Conservation (phyloP, 2,329 filamentous ascomycete genomes). For the Sporothrix dimorphospora region DNA sequence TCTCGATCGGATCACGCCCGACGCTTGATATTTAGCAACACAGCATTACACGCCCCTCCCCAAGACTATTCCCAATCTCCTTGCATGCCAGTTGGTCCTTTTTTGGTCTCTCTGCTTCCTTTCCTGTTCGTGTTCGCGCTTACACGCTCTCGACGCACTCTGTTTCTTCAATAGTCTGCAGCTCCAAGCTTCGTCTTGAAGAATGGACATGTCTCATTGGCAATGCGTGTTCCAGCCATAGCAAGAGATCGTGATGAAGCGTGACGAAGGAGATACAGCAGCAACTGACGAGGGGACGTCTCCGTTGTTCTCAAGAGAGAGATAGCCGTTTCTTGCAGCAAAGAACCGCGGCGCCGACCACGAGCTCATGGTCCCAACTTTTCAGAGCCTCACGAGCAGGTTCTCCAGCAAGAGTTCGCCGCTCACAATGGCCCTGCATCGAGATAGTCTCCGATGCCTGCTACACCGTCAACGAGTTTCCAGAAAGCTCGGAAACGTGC, state of each 20-base stretch:
- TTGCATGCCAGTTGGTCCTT: slow-evolving; percentile 33
- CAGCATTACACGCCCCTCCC: not conserved
- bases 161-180: not conserved
- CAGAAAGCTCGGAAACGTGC: slow-evolving; percentile 13
- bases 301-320: not conserved
- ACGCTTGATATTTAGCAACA: slow-evolving; percentile 14
- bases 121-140: not conserved
- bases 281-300: not conserved
- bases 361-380: not conserved
- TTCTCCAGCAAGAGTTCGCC: not conserved
- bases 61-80: slow-evolving; percentile 28
- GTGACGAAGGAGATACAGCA: not conserved
- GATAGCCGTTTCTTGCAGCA: not conserved
- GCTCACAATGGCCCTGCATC: no score
- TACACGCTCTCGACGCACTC: not conserved
- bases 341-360: not conserved
- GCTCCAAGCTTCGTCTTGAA: slow-evolving; percentile 25
- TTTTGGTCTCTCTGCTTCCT: not conserved
- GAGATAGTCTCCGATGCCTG: not conserved
- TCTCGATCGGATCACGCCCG: not conserved
- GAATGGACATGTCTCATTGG: slow-evolving; percentile 27
- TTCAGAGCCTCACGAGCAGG: not conserved
- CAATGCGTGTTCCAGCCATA: not conserved
- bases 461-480: slow-evolving; percentile 1
- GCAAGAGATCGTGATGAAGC: slow-evolving; percentile 1